Evolutionary conservation across 345 rosid genomes (phyloP).

Genomic region (Populus euphratica): DNA sequence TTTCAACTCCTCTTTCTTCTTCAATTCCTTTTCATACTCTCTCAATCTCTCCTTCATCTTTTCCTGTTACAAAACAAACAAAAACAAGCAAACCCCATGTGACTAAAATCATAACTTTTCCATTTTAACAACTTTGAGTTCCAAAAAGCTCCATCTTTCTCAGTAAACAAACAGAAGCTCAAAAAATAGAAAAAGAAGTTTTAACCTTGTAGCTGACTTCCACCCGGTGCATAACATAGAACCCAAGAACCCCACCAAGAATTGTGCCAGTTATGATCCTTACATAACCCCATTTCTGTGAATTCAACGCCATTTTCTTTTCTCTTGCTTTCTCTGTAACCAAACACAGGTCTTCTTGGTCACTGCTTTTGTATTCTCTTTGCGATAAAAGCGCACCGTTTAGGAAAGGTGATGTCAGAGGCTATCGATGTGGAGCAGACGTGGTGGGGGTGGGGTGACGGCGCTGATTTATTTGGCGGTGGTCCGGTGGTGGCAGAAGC

Average conservation of each 20-base stretch:
- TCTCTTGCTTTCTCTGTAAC: constrained; percentile 1
- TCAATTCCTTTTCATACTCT: constrained; percentile 57
- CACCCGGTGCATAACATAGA: constrained; percentile 80
- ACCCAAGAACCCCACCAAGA: constrained; percentile 67
- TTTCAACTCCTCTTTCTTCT: constrained; percentile 38
- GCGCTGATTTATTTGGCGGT: too few relatives aligned
- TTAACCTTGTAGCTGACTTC: constrained; percentile 66
- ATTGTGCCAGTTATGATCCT: constrained; percentile 77
- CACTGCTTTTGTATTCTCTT: too few relatives aligned
- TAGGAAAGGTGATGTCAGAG: too few relatives aligned
- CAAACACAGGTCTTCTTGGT: too few relatives aligned
- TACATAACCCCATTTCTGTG: constrained; percentile 64
- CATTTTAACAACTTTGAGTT: neutral
- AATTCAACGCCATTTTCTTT: constrained; percentile 41
- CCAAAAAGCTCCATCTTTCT: neutral
- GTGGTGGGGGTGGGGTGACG: too few relatives aligned
- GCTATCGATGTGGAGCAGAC: too few relatives aligned
- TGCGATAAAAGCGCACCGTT: too few relatives aligned
- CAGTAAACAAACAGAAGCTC: neutral
- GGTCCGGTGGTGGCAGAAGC: too few relatives aligned
- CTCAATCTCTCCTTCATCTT: constrained; percentile 70
- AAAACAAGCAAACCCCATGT: neutral
- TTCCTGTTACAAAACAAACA: constrained; percentile 36
- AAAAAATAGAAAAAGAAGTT: neutral
- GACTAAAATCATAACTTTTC: too few relatives aligned